These are phyloP conservation scores for Phytophthora melonis DNA, from an alignment of 352 stramenopile species.

Conservation along the genomic window DNA sequence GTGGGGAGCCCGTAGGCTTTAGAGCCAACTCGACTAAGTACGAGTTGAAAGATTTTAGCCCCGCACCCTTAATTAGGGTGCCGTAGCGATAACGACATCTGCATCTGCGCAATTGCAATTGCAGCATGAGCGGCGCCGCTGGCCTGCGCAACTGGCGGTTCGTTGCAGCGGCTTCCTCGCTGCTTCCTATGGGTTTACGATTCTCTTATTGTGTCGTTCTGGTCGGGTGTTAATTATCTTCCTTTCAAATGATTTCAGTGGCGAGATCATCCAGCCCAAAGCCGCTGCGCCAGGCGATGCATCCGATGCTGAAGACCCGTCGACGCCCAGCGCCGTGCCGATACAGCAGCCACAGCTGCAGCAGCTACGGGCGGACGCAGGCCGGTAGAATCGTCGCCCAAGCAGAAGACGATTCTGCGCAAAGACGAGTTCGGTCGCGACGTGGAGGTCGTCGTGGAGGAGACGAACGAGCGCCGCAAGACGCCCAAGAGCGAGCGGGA, in stretches of 20 bases:
- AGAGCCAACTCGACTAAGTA: background rate
- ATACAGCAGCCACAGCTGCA: background rate
- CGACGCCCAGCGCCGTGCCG: background rate
- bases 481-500: slow-evolving; percentile 14
- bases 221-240: background rate
- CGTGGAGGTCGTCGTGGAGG: slow-evolving; percentile 40
- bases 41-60: background rate
- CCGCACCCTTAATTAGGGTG: background rate
- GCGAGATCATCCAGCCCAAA: slow-evolving; percentile 41
- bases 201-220: background rate
- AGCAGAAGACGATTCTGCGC: slow-evolving; percentile 38
- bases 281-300: background rate
- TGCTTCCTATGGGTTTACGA: background rate
- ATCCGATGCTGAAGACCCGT: background rate
- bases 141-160: slow-evolving; percentile 55
- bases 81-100: background rate
- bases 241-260: slow-evolving; percentile 23
- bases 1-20: background rate
- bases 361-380: background rate
- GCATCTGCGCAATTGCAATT: slow-evolving; percentile 1
- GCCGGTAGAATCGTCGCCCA: background rate
- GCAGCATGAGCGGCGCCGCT: slow-evolving; percentile 28
- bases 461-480: slow-evolving; percentile 17
- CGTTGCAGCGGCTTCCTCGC: slow-evolving; percentile 2
- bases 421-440: slow-evolving; percentile 90